Evolutionary conservation across 768 basidiomycete genomes (phyloP), one percentile per base, ranked within the genome.

Genomic region (Lepiota venenata): DNA sequence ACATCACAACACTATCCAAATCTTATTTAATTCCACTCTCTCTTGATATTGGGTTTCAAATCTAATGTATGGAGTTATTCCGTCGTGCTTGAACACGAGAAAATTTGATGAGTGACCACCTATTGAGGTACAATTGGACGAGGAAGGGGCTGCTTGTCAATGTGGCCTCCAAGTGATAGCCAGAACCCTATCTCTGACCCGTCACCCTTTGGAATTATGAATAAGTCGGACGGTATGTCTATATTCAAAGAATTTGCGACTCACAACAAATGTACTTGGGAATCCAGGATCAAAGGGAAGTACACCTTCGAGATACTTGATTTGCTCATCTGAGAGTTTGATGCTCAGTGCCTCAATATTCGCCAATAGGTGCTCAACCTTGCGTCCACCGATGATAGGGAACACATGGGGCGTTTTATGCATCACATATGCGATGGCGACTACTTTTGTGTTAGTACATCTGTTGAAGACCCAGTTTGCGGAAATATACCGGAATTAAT

Each of bases 361-460:
- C 41, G 72, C 72, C 41, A 67, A 45, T 16, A 83, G 63, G 35
- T 83, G 77, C 61, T 80, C 78, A 40, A 79, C 64, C 60, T 81
- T 84, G 47, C 79, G 70, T 0, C 78, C 75, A 3, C 79, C 79
- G 22, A 81, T 63, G 52, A 81, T 69, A 0, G 79, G 79, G 66
- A 82, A 81, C 0, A 80, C 77, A 50, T 71, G 79, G 0, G 76
- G 74, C 4, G 75, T 69, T 63, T 82, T 84, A 38, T 80, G 77
- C 66, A 83, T 66, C 9, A 83, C 65, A 56, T 81, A 82, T 14
- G 79, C 78, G 55, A 83, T 76, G 6, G 79, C 79, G 3, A 81
- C 78, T 77, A 39, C 2, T 21, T 39, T 4, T 8, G 8, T 29
- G 27, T 39, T 7, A 43, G 36, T n/a, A 38, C 16, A 5, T 20